Base-by-base conservation (phyloP, 495 filamentous ascomycete genomes). In the Aspergillus coremiiformis region DNA sequence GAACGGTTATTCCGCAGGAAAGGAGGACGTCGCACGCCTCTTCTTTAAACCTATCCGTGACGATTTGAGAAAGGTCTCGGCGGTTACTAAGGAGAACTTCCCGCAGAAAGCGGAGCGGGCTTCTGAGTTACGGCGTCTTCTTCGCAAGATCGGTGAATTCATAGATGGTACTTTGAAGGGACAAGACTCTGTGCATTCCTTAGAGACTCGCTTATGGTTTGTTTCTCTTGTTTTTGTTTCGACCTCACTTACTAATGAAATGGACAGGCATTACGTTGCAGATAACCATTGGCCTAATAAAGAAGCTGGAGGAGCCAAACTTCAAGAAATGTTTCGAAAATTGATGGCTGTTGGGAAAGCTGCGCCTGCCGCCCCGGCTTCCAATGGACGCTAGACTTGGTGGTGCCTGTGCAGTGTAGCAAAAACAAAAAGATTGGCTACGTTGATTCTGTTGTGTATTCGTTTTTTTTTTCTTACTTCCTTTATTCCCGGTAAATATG, bases 11-110 rank as follows among this genome's bases (percentile, higher is more conserved):
- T 67, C 60, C 35, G 44, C 47, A 1, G 71, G 54, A 52, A 77
- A 65, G 44, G 76, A 81, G 49, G 72, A 73, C 35, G 77, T 82
- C 69, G 67, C 81, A n/a, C 72, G 72, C 50, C 66, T 69, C 55
- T 69, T 84, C 44, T 76, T 87, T 62, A 78, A 74, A 49, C 85
- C 81, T 11, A 78, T 85, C 41, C 73, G 71, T 44, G 70, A 77
- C 10, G 82, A 79, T 51, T 66, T 90, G 6, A 75, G 75, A 45
- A 70, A 71, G 29, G 75, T 89, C 3, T 67, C 73, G 15, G 69
- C 68, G 44, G 82, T 84, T n/a, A 86, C 80, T 0, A 84, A 80
- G 52, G 80, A 82, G 53, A 76, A 78, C 39, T 76, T 83, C 42
- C 82, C 80, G 30, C 76, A 76, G 39, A 79, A 82, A 56, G 69